Evolutionary conservation across 768 basidiomycete genomes (phyloP), one percentile per base, ranked within the genome.

Genomic region (Phaeotremella fagi): DNA sequence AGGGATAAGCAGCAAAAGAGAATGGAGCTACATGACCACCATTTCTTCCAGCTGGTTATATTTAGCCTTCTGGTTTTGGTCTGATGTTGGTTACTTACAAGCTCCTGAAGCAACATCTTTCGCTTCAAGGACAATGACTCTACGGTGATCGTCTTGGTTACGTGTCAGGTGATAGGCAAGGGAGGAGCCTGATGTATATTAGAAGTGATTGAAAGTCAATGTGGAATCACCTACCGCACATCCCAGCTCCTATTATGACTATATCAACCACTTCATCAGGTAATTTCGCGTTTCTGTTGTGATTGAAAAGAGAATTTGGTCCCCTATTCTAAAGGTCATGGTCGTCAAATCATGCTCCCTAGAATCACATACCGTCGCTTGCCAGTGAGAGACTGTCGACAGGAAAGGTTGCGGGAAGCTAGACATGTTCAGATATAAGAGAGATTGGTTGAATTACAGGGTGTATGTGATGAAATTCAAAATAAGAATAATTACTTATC

Each of bases 341-440:
- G 33, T 35, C n/a, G 33, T 35, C 33, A 35, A 35, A 9, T 9
- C 33, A 35, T 35, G 33, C 11, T 9, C 33, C 33, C n/a, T n/a
- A n/a, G 33, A n/a, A n/a, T 11, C 4, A 54, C 62, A 42, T 42
- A 64, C 62, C 6, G 65, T 63, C 14, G 64, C 64, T 47, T 68
- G 66, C 66, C 66, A 68, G 48, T 68, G 61, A 7, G 66, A 68
- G 24, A 64, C 63, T 3, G 64, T 63, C 4, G 66, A 68, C 4
- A 35, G 51, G 57, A 63, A 68, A 9, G 58, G 53, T 45, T 68
- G 61, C 33, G 66, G 66, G 50, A 65, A 68, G 28, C 44, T 59
- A 1, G 66, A 60, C 66, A 68, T 68, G 26, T 0, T 57, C 45
- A 4, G 7, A 9, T n/a, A n/a, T n/a, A n/a, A n/a, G n/a, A n/a